Evolutionary conservation across 31 red algal species (phyloP), one percentile per base, ranked within the genome.

Genomic region (Odonthalia washingtoniensis): DNA sequence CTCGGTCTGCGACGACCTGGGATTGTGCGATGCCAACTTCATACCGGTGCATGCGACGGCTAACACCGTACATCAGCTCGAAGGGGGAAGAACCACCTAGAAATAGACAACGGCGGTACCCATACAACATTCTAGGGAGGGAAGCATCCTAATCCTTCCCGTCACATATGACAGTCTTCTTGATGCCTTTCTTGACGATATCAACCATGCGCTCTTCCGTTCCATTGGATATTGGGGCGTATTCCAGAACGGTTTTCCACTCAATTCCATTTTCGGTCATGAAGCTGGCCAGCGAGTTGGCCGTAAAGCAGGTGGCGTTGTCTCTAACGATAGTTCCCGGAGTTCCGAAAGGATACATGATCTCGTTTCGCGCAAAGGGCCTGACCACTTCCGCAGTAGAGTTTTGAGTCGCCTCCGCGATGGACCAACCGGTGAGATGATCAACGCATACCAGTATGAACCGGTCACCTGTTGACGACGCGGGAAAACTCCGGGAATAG

Each of bases 181-280:
- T 30, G 12, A 80, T 80, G 26, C 38, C 76, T 4, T 57, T 46
- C 28, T 80, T 80, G 0, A 80, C 3, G 4, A 0, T 80, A 18
- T 44, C 76, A 28, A 57, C 46, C 76, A 80, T 80, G 12, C 46
- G 38, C 24, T 80, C 76, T 26, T 38, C 76, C 26, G 14, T 61
- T 80, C 76, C 76, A 57, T 62, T 80, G 31, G 76, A 80, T 6
- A 61, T 80, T 6, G 46, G 76, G 33, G 42, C 40, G 45, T 62
- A 80, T 26, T 38, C 40, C 4, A 80, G 46, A 31, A 80, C 76
- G 40, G 76, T 80, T 60, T 24, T 0, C 40, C 76, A 60, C 4
- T 31, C 5, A 46, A 36, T 31, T 46, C 42, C 40, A 57, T 80
- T 0, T 36, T 60, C 24, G 5, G 0, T 75, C 30, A 75, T 75